Evolutionary conservation across 106 monocot genomes (phyloP).

Genomic region (Posidonia australis): DNA sequence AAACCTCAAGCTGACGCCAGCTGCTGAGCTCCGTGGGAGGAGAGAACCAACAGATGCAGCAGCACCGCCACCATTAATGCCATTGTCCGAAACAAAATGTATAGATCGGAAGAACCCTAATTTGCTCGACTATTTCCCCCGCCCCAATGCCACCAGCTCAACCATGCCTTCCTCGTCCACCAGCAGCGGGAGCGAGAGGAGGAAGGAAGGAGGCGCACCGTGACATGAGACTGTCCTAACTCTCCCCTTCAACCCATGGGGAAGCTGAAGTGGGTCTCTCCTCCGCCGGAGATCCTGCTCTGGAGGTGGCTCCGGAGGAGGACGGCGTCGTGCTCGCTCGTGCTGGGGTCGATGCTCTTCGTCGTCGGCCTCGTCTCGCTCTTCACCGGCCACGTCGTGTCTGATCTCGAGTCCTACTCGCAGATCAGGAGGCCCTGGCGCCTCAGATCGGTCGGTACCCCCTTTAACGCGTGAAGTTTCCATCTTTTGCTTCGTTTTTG

Average conservation of each 20-base stretch:
- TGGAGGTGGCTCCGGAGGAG: slow-evolving; percentile 3
- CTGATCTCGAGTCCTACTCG: slow-evolving; percentile 64
- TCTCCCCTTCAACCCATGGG: not conserved
- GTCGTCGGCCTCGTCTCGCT: slow-evolving; percentile 68
- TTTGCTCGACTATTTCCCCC: too few species aligned
- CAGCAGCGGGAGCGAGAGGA: too few species aligned
- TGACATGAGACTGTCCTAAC: too few species aligned
- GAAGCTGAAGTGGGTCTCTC: not conserved
- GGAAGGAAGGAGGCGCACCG: too few species aligned
- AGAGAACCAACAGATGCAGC: too few species aligned
- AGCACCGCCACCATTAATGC: too few species aligned
- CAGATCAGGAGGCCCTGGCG: slow-evolving; percentile 40
- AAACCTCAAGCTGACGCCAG: too few species aligned
- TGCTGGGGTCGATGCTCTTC: slow-evolving; percentile 57
- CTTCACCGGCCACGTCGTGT: slow-evolving; percentile 67
- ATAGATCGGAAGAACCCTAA: too few species aligned
- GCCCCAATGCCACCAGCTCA: too few species aligned
- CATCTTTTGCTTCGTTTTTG: not conserved
- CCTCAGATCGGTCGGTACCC: slow-evolving; percentile 29
- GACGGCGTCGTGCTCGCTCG: slow-evolving; percentile 29
- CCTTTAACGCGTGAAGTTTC: not conserved
- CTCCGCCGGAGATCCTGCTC: not conserved
- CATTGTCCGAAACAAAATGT: too few species aligned
- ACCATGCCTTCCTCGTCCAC: too few species aligned
- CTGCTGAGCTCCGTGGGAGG: too few species aligned